Base-by-base conservation (phyloP, 2,329 filamentous ascomycete genomes). In the Teratosphaeria destructans region DNA sequence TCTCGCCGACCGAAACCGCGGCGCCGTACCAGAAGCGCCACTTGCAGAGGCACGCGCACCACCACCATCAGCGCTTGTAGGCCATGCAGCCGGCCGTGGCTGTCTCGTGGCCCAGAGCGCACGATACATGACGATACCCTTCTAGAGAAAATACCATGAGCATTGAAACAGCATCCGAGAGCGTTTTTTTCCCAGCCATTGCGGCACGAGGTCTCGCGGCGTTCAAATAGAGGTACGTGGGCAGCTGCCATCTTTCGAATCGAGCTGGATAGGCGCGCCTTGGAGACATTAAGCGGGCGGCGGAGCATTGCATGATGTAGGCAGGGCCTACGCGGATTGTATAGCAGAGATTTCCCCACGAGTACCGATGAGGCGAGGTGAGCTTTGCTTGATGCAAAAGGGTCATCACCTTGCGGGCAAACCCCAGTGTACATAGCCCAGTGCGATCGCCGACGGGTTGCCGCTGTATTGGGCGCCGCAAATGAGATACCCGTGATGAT, bases 11-110 rank as follows among this genome's bases (percentile, higher is more conserved):
- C 23, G 53, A 32, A 32, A 7, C 27, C 10, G 64, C 69, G 3
- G 63, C 67, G 1, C 63, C 65, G 59, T 60, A 66, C 54, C 66
- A 67, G 63, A 68, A 67, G 63, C 69, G 69, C 32, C 70, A 71
- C 62, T 55, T 68, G 39, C 63, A 69, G 58, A 64, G 65, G 60
- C 69, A 70, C 61, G 59, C 61, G 39, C 68, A 67, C 56, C 66
- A 66, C 55, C 32, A 52, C 23, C 55, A 56, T 35, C 39, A 23
- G 26, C 57, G 37, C 35, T 8, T 39, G 53, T 52, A 23, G 16
- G 47, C 14, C 27, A 39, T 5, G 32, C 53, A 55, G 64, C 34
- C 12, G 16, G 16, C 23, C 32, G 32, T 14, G 32, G 35, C 35
- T 19, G 54, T 56, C 39, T 7, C 37, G 12, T 14, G 19, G 16